Percentiles rank a stretch among this genome's conserved stretches.
Conservation (phyloP, 805 yeast genomes). For the Blastobotrys americana region DNA sequence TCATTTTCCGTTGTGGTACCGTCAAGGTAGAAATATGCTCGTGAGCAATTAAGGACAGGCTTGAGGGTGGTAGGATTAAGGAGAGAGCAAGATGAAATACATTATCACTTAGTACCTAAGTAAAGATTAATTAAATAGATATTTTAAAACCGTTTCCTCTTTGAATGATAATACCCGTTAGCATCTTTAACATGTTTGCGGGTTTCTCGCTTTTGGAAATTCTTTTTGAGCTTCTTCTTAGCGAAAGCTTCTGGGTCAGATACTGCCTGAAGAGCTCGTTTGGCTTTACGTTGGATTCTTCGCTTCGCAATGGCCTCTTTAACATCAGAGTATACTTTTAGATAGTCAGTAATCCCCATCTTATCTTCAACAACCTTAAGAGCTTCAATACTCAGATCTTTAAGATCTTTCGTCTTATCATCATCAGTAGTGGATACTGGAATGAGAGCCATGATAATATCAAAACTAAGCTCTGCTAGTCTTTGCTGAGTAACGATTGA, state of each 20-base stretch:
- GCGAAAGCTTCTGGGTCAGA: slow-evolving; percentile 80
- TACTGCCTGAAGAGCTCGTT: slow-evolving; percentile 67
- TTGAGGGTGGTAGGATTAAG: too few relatives aligned
- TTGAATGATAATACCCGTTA: slow-evolving; percentile 64
- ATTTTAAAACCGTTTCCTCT: too few relatives aligned
- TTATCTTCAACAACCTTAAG: slow-evolving; percentile 57
- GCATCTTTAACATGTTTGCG: slow-evolving; percentile 69
- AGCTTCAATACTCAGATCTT: slow-evolving; percentile 54
- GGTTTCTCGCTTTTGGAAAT: slow-evolving; percentile 67
- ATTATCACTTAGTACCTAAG: too few relatives aligned
- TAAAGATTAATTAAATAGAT: too few relatives aligned
- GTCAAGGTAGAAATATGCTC: not conserved
- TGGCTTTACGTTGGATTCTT: slow-evolving; percentile 69
- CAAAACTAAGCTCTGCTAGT: slow-evolving; percentile 39
- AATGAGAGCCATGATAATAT: slow-evolving; percentile 48
- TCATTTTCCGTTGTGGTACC: too few relatives aligned
- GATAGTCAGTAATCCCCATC: slow-evolving; percentile 65
- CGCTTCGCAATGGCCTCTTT: slow-evolving; percentile 50
- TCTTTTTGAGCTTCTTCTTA: slow-evolving; percentile 65
- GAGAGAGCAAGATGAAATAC: too few relatives aligned
- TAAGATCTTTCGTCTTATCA: slow-evolving; percentile 36
- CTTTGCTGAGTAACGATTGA: slow-evolving; percentile 43
- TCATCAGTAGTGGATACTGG: slow-evolving; percentile 19
- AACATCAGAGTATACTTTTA: slow-evolving; percentile 55
- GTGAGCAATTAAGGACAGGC: not conserved